phyloP scores from a whole-genome alignment of 345 rosid species.

The Cardamine resedifolia region DNA sequence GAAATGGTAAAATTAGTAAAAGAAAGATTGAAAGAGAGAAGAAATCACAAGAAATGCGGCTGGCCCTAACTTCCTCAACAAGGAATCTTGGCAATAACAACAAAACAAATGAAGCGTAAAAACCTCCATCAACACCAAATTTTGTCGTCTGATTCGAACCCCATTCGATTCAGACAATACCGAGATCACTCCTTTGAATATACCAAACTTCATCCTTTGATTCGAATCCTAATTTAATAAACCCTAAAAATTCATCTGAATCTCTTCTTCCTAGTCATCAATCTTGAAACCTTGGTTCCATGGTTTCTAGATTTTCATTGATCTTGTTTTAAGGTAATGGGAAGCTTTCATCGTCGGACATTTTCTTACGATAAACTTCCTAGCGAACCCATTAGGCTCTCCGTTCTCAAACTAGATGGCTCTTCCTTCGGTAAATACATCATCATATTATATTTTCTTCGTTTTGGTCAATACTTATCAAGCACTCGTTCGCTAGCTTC shows the following conservation, averaged over 20 bases:
- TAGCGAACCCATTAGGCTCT: conserved; percentile 64
- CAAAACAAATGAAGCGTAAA: conserved; percentile 17
- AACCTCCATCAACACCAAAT: conserved; percentile 8
- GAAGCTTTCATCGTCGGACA: conserved; percentile 42
- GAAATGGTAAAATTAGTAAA: conserved; percentile 21
- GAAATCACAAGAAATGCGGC: conserved; percentile 34
- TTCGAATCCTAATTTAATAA: neutral
- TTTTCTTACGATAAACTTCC: conserved; percentile 61
- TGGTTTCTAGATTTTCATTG: conserved; percentile 18
- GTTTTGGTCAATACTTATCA: neutral
- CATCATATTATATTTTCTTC: neutral
- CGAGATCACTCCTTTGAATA: conserved; percentile 2
- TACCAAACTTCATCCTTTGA: conserved; percentile 21
- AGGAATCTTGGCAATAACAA: conserved; percentile 31
- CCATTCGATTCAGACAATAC: conserved; percentile 35
- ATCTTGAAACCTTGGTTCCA: conserved; percentile 24
- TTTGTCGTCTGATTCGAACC: conserved; percentile 33
- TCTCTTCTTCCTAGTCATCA: conserved; percentile 14
- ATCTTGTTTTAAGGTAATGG: conserved; percentile 32
- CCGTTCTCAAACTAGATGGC: conserved; percentile 82
- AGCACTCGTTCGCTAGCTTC: neutral
- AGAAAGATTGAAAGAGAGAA: conserved; percentile 23
- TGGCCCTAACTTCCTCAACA: conserved; percentile 37
- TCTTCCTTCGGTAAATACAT: conserved; percentile 60
- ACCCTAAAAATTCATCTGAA: conserved; percentile 16